These are phyloP conservation scores for Colletotrichum sp. DNA, from an alignment of 2,329 filamentous ascomycete species.

Conservation along the genomic window DNA sequence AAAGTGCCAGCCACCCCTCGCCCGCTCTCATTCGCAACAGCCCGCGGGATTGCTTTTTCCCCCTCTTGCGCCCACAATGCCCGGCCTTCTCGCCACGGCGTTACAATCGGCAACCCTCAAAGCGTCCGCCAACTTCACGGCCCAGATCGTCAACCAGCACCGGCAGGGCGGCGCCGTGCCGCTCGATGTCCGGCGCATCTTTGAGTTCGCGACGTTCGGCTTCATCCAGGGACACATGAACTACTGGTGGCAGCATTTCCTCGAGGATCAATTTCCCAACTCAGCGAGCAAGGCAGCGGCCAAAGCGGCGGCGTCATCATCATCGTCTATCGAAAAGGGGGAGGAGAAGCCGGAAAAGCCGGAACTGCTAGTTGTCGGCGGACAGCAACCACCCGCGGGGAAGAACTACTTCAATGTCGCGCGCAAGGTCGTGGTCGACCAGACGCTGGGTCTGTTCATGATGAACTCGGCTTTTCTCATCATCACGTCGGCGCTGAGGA, in stretches of 20 bases:
- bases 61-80: not conserved
- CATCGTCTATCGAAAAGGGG: constrained; percentile 3
- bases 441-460: constrained; percentile 38
- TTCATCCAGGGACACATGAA: constrained; percentile 38
- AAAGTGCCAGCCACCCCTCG: not conserved
- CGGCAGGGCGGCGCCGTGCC: not conserved
- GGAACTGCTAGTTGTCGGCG: constrained; percentile 15
- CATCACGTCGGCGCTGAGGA: constrained; percentile 38
- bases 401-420: constrained; percentile 37
- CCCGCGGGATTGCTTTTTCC: not conserved
- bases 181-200: constrained; percentile 36
- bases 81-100: constrained; percentile 15
- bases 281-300: not conserved
- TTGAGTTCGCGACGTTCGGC: constrained; percentile 40
- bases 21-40: not conserved
- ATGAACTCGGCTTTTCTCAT: constrained; percentile 38
- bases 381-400: not conserved
- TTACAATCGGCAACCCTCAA: constrained; percentile 19
- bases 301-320: not conserved
- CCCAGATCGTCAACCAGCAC: constrained; percentile 20
- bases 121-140: constrained; percentile 18
- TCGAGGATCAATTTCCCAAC: constrained; percentile 40
- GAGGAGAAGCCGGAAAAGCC: constrained; percentile 14
- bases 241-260: constrained; percentile 38
- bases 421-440: constrained; percentile 39